A percentile compares a stretch with the other conserved stretches of the same genome.
These are phyloP conservation scores for Corymbia maculata DNA, from an alignment of 345 rosid species.

Conservation along the genomic window DNA sequence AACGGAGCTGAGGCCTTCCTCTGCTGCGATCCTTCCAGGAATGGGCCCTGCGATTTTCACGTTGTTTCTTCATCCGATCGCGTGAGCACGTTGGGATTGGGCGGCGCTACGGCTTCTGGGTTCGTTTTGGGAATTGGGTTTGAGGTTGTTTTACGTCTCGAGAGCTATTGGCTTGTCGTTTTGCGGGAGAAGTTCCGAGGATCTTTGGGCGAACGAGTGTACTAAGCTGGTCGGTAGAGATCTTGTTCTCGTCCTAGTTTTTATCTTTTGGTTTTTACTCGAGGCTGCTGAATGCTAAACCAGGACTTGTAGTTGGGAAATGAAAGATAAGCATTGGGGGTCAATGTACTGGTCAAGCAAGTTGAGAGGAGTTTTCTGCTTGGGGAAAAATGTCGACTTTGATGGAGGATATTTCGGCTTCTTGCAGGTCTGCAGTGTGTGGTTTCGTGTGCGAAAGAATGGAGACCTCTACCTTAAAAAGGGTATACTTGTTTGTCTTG, in stretches of 20 bases:
- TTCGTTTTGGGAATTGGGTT: neutral
- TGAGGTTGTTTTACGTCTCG: neutral
- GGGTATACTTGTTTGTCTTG: slow-evolving; percentile 77
- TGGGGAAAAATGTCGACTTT: neutral
- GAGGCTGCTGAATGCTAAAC: neutral
- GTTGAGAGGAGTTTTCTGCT: neutral
- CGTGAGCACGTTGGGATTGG: slow-evolving; percentile 7
- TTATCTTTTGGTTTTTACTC: neutral
- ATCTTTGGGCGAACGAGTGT: slow-evolving; percentile 38
- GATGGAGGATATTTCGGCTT: neutral
- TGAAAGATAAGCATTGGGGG: neutral
- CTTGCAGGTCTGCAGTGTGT: slow-evolving; percentile 82
- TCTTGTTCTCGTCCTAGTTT: neutral
- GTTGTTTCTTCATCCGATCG: slow-evolving; percentile 71
- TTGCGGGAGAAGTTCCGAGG: slow-evolving; percentile 45
- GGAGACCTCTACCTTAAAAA: slow-evolving; percentile 53
- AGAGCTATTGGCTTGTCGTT: slow-evolving; percentile 8
- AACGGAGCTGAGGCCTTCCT: slow-evolving; percentile 75
- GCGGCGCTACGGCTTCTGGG: neutral
- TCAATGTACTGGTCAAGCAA: neutral
- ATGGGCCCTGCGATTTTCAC: slow-evolving; percentile 57
- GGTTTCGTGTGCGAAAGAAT: slow-evolving; percentile 72
- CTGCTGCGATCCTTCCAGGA: slow-evolving; percentile 86
- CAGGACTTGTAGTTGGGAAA: neutral
- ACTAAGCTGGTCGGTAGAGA: slow-evolving; percentile 57